Evolutionary conservation across 441 rosid genomes (phyloP).

Genomic region (Gossypium gossypioides): DNA sequence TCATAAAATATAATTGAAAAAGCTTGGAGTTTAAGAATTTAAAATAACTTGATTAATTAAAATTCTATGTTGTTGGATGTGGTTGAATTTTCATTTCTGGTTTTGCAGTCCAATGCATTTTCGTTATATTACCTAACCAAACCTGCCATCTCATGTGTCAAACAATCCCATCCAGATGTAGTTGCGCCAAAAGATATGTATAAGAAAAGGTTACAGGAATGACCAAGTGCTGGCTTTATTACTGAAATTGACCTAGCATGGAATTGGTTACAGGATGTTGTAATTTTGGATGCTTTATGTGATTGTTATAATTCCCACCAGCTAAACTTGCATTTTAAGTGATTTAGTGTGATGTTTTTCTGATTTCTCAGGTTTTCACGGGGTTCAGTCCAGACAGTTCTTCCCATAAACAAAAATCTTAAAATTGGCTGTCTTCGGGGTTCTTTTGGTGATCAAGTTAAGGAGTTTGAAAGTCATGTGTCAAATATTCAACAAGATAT

Average conservation of each 20-base stretch:
- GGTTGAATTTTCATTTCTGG: neutral
- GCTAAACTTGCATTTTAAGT: neutral
- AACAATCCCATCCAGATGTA: neutral
- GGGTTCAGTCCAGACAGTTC: constrained; percentile 76
- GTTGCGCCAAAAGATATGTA: neutral
- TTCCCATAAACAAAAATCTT: constrained; percentile 46
- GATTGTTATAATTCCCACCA: neutral
- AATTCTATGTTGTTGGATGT: neutral
- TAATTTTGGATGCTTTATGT: neutral
- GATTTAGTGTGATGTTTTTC: neutral
- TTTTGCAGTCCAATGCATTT: neutral
- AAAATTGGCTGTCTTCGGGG: constrained; percentile 69
- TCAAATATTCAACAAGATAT: constrained; percentile 32
- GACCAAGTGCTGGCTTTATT: neutral
- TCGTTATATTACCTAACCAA: neutral
- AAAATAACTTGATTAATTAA: neutral
- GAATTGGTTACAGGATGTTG: neutral
- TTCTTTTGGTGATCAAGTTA: constrained; percentile 72
- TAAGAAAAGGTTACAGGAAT: neutral
- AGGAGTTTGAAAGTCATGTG: constrained; percentile 45
- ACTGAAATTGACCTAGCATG: neutral
- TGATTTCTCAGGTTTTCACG: constrained; percentile 66
- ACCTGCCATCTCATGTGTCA: neutral
- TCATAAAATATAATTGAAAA: neutral
- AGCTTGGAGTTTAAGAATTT: neutral